Evolutionary conservation across 257 asterid genomes (phyloP).

Genomic region (Phtheirospermum japonicum): DNA sequence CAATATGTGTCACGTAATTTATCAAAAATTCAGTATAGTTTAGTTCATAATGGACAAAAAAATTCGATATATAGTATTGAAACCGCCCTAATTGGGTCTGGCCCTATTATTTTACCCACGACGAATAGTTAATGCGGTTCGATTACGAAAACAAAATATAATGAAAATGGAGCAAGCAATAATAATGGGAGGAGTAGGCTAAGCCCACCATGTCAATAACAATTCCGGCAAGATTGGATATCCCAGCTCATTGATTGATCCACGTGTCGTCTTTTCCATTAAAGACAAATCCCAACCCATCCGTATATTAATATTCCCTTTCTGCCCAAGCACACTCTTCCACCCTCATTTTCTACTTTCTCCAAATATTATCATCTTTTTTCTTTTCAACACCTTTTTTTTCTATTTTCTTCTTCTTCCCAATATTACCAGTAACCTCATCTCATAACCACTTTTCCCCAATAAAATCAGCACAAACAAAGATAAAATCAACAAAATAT

Average conservation of each 20-base stretch:
- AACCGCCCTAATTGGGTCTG: too few species aligned
- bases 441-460: too few species aligned
- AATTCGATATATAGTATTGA: too few species aligned
- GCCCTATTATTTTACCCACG: too few species aligned
- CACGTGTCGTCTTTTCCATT: constrained; percentile 37
- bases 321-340: constrained; percentile 33
- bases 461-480: neutral
- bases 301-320: constrained; percentile 28
- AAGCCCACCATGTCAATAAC: constrained; percentile 30
- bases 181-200: constrained; percentile 27
- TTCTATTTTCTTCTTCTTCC: neutral
- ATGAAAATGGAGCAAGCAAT: constrained; percentile 13
- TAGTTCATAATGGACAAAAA: too few species aligned
- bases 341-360: constrained; percentile 23
- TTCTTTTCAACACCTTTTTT: neutral
- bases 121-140: too few species aligned
- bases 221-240: constrained; percentile 42
- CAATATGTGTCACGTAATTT: too few species aligned
- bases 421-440: neutral
- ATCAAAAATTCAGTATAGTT: too few species aligned
- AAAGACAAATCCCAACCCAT: constrained; percentile 25
- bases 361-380: constrained; percentile 1
- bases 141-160: too few species aligned
- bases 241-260: constrained; percentile 32
- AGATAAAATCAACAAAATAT: too few species aligned